Conservation (phyloP, 257 asterid species). For the Orobanche coerulescens region DNA sequence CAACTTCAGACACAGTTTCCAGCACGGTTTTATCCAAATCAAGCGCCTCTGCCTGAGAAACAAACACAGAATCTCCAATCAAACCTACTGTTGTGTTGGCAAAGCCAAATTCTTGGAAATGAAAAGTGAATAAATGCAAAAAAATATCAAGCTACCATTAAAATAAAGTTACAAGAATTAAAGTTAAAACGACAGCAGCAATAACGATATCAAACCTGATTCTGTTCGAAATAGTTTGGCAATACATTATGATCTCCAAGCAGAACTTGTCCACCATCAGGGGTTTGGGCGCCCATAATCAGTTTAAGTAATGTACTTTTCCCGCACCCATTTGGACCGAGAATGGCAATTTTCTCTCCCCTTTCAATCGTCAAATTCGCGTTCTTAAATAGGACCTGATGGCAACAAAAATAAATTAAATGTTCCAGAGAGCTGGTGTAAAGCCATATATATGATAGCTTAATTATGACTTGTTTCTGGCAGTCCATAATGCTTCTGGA, state of each 20-base stretch:
- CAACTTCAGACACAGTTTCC: conserved; percentile 92
- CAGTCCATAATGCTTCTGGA: background rate
- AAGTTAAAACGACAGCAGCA: background rate
- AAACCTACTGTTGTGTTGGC: no score
- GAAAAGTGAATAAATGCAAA: background rate
- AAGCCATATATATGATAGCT: background rate
- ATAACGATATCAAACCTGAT: conserved; percentile 57
- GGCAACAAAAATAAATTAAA: conserved; percentile 4
- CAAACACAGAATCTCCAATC: background rate
- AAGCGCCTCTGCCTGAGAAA: conserved; percentile 90
- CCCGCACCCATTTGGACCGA: conserved; percentile 99
- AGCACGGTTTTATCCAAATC: conserved; percentile 65
- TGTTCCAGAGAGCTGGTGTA: background rate
- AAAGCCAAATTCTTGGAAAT: no score
- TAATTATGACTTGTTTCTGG: background rate
- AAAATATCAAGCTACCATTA: background rate
- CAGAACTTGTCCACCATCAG: conserved; percentile 60
- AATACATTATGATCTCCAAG: conserved; percentile 89
- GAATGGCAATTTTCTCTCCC: conserved; percentile 94
- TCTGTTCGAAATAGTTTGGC: conserved; percentile 96
- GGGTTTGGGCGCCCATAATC: conserved; percentile 79
- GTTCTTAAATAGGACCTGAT: conserved; percentile 68
- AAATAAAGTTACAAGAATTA: background rate
- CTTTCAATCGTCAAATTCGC: conserved; percentile 77
- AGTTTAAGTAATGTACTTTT: conserved; percentile 89